phyloP scores from a whole-genome alignment of 768 basidiomycete species.

The Mycena venus region DNA sequence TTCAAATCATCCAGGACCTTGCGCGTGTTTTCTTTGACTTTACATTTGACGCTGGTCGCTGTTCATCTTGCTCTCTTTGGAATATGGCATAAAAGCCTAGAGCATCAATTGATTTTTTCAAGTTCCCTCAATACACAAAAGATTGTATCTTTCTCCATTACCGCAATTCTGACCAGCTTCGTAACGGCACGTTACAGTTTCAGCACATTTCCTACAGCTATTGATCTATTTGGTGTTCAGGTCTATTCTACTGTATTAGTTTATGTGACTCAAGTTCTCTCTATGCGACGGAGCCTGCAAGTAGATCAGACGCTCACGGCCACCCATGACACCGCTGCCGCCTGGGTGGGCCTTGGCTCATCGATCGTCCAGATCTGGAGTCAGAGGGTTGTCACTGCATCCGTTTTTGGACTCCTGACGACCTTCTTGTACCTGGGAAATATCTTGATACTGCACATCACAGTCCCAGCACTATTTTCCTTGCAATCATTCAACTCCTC shows the following conservation, averaged over 20 bases:
- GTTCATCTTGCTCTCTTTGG: too few relatives aligned
- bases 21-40: background rate
- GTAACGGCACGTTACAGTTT: background rate
- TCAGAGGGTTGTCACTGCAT: background rate
- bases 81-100: background rate
- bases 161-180: background rate
- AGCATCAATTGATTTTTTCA: background rate
- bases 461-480: background rate
- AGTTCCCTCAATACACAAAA: too few relatives aligned
- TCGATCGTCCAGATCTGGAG: background rate
- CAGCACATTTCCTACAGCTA: background rate
- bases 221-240: background rate
- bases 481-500: background rate
- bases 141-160: background rate
- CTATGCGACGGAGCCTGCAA: background rate
- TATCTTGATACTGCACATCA: background rate
- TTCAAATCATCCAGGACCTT: background rate
- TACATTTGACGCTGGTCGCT: slow-evolving; percentile 1
- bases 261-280: background rate
- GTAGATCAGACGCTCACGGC: background rate
- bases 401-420: background rate
- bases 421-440: background rate
- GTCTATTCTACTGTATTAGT: background rate
- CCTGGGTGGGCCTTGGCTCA: background rate
- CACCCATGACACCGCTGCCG: background rate